These are phyloP conservation scores for Colletotrichum tabaci DNA, from an alignment of 2,329 filamentous ascomycete genomes.

Conservation along the genomic window DNA sequence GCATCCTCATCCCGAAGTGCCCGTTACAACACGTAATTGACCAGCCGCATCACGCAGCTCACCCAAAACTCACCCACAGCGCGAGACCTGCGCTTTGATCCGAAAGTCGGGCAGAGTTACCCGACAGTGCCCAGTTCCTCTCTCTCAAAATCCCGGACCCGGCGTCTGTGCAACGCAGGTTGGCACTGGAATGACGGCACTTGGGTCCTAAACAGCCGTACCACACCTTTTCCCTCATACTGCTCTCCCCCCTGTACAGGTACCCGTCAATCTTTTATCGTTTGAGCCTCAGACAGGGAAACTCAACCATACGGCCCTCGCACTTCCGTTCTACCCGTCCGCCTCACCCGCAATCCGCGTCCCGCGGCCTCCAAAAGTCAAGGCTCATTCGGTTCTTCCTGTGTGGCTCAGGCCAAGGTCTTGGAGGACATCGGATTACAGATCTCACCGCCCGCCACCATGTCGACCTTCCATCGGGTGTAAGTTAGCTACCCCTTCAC, in stretches of 20 bases:
- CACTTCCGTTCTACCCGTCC: conserved; percentile 1
- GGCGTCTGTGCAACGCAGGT: conserved; percentile 12
- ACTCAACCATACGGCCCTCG: background rate
- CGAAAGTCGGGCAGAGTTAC: background rate
- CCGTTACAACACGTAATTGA: background rate
- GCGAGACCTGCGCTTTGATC: conserved; percentile 1
- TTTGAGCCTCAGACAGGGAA: background rate
- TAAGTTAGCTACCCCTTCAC: conserved; percentile 24
- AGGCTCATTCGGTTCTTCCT: background rate
- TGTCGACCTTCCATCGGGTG: conserved; percentile 39
- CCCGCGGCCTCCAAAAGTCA: background rate
- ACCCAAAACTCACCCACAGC: background rate
- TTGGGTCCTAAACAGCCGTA: conserved; percentile 6
- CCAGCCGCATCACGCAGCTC: background rate
- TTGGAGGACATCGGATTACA: conserved; percentile 10
- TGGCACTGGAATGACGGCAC: conserved; percentile 12
- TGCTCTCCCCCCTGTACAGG: background rate
- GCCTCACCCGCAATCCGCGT: conserved; percentile 6
- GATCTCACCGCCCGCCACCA: conserved; percentile 8
- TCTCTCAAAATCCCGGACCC: background rate
- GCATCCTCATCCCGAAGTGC: background rate
- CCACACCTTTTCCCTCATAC: background rate
- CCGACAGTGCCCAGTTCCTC: conserved; percentile 5
- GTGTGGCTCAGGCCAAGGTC: conserved; percentile 2
- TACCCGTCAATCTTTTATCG: background rate